Evolutionary conservation across 2,329 filamentous ascomycete genomes (phyloP), one percentile per base, ranked within the genome.

Genomic region (Botrytis deweyae): DNA sequence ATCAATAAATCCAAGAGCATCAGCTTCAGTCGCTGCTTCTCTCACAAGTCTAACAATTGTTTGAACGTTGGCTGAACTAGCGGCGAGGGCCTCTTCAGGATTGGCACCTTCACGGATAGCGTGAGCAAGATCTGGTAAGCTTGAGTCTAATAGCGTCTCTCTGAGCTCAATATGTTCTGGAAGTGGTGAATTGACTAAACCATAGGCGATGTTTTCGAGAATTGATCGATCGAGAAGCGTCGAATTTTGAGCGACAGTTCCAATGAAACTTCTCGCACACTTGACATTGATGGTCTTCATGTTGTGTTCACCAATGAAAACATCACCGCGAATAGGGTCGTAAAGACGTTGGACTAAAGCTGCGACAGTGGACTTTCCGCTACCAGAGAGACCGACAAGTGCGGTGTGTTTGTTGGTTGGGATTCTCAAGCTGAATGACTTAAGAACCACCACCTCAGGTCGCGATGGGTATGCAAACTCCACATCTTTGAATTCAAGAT

Each of bases 341-440:
- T 91, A 90, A 46, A 91, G 84, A 58, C 90, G 83, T 55, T 87
- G 85, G 0, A 88, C 80, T 5, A 91, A 81, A 6, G 85, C 86
- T 3, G 88, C 86, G 77, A 88, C 82, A 1, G 87, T 89, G 16
- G 87, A 88, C 75, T 89, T 89, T 5, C 87, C 88, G 72, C 86
- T 88, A 1, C 88, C 88, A 1, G 87, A 89, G 0, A 87, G 83
- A 0, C 88, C 89, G 3, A 90, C 88, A 42, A 90, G 83, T 6
- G 88, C 88, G 0, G 88, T 89, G 22, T 70, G 55, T 44, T 70
- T 70, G 42, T 70, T 70, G 33, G 79, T 77, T 52, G 76, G 74
- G 64, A 82, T 77, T 7, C 66, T 77, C 12, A 82, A 67, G 59
- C 74, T 77, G 22, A 82, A 74, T 42, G 77, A 72, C 38, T 82